Conservation (phyloP, 768 basidiomycete species). For the Amanita pseudoporphyria region DNA sequence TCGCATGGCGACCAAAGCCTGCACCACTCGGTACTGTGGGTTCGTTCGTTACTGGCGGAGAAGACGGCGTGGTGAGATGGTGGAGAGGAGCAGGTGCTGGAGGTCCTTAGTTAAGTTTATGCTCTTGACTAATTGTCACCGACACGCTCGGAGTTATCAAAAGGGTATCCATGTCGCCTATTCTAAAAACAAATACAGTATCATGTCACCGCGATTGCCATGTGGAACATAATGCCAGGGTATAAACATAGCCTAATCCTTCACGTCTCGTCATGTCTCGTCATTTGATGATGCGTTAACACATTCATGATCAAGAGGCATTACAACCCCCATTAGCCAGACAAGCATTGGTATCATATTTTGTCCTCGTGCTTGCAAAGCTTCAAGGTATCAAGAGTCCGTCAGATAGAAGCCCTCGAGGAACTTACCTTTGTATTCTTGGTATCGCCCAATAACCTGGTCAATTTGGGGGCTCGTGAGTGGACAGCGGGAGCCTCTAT, state of each 20-base stretch:
- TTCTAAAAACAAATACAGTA: no score
- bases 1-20: conserved; percentile 67
- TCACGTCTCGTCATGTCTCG: neutral
- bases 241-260: neutral
- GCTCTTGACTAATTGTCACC: neutral
- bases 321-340: conserved; percentile 34
- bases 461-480: conserved; percentile 28
- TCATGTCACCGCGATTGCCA: no score
- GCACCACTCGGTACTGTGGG: conserved; percentile 45
- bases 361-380: conserved; percentile 20
- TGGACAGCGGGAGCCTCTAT: conserved; percentile 24
- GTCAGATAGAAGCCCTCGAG: neutral
- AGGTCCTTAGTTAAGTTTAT: neutral
- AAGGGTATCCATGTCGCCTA: no score
- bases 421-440: conserved; percentile 24
- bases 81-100: conserved; percentile 60
- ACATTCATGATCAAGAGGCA: conserved; percentile 34
- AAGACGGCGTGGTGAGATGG: conserved; percentile 68
- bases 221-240: no score
- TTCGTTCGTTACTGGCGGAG: conserved; percentile 66
- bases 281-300: neutral
- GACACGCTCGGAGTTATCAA: neutral
- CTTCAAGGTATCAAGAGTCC: conserved; percentile 11
- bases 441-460: conserved; percentile 27
- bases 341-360: conserved; percentile 22